These are phyloP conservation scores for Diplodia scrobiculata DNA, from an alignment of 2,329 filamentous ascomycete species.

Conservation along the genomic window DNA sequence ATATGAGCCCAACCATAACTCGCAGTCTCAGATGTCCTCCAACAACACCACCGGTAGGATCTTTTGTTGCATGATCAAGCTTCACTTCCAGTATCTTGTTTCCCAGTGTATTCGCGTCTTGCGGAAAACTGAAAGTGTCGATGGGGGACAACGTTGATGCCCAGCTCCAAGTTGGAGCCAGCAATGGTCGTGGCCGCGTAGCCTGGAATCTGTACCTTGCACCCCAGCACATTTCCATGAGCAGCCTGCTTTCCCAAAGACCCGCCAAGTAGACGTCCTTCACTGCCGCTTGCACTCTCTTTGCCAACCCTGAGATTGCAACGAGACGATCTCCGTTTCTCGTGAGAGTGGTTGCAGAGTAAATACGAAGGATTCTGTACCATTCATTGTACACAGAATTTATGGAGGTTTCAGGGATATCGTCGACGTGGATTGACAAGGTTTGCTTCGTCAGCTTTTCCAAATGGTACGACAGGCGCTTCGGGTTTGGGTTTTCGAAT, in stretches of 20 bases:
- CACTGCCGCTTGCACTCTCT: neutral
- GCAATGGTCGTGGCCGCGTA: neutral
- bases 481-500: neutral
- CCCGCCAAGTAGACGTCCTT: neutral
- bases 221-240: neutral
- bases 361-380: neutral
- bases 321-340: neutral
- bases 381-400: neutral
- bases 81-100: neutral
- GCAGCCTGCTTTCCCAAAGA: neutral
- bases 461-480: neutral
- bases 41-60: neutral
- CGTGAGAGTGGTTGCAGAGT: neutral
- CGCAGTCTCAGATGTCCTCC: neutral
- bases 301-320: neutral
- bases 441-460: neutral
- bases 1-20: neutral
- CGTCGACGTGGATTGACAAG: neutral
- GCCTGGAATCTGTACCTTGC: neutral
- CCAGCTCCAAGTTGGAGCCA: neutral
- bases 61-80: neutral
- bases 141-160: neutral
- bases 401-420: neutral
- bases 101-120: neutral
- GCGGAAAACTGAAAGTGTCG: neutral